A percentile compares a stretch with the other conserved stretches of the same genome.
These are phyloP conservation scores for Phoma sp. DNA, from an alignment of 2,329 filamentous ascomycete species.

Conservation along the genomic window DNA sequence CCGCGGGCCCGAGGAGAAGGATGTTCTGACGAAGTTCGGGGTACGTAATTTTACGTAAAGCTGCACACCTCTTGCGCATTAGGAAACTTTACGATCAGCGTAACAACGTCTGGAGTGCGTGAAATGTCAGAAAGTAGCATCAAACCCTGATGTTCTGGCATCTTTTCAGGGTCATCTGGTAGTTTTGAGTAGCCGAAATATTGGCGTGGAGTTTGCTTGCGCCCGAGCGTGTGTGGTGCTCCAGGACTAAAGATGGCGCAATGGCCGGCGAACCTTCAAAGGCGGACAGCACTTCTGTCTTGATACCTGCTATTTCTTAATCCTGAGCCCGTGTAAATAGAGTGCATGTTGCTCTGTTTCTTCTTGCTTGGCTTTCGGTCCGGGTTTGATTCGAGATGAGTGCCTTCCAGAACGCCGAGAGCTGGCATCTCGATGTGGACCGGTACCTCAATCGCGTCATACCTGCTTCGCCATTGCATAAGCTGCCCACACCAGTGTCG, in stretches of 20 bases:
- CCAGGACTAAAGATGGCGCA: conserved; percentile 14
- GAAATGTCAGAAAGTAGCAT: not conserved
- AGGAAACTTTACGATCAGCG: conserved; percentile 3
- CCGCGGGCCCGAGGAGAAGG: conserved; percentile 35
- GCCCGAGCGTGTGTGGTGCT: conserved; percentile 7
- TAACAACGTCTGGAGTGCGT: conserved; percentile 11
- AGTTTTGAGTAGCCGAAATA: not conserved
- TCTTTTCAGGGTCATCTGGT: not conserved
- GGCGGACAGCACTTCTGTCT: not conserved
- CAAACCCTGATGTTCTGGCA: not conserved
- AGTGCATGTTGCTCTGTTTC: not conserved
- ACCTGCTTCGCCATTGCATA: conserved; percentile 67
- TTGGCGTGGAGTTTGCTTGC: conserved; percentile 9
- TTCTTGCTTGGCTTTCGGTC: not conserved
- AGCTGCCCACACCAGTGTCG: conserved; percentile 69
- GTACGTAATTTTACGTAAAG: conserved; percentile 40
- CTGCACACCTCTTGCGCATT: conserved; percentile 8
- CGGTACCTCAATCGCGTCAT: conserved; percentile 73
- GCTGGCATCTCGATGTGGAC: conserved; percentile 74
- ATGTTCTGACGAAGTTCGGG: conserved; percentile 12
- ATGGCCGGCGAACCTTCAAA: not conserved
- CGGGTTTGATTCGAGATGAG: conserved; percentile 11
- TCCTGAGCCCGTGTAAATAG: not conserved
- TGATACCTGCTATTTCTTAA: not conserved
- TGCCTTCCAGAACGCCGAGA: conserved; percentile 20